Base-by-base conservation (phyloP, 2,329 filamentous ascomycete species). In the Metarhizium humberi region DNA sequence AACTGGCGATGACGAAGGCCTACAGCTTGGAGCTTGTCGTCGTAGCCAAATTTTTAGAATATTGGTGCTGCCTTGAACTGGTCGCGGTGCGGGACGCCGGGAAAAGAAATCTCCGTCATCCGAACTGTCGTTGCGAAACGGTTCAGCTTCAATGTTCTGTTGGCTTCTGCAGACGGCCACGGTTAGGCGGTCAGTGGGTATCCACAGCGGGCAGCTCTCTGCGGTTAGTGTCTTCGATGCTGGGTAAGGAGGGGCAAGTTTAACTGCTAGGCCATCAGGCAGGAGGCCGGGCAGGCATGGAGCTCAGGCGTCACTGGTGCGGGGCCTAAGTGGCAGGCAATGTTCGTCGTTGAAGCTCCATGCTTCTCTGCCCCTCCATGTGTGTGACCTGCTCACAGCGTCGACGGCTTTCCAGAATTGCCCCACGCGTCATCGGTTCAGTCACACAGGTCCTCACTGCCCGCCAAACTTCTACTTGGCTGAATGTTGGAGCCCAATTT, bases 21-120 rank as follows among this genome's bases (percentile, higher is more conserved):
- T 58, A 55, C 58, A 67, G 68, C 66, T 69, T 67, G 60, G 61
- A 62, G 61, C 58, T 62, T 59, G 59, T 63, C 59, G 60, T 64
- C 56, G 56, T 62, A 57, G 64, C 63, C 62, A 60, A 69, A 66
- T 65, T 70, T 70, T 71, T 55, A 47, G 30, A 40, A 30, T 52
- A 49, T 53, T 46, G 50, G 49, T 50, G 52, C 38, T 57, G 55
- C 43, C 50, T 46, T 30, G 51, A 10, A 36, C 51, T n/a, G 25
- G 67, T 63, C 50, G 54, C 47, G 53, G 54, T 62, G 60, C 65
- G 63, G 66, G 57, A 58, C 54, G 59, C 68, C 67, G 69, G 64
- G 63, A 66, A 68, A 71, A 57, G 56, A 57, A 57, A 57, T 55
- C 56, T 53, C 56, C 50, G 56, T 53, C 50, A 47, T 16, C 36